These are phyloP conservation scores for Lobosporangium transversale DNA, from an alignment of 192 early-diverging fungal species.

Conservation along the genomic window DNA sequence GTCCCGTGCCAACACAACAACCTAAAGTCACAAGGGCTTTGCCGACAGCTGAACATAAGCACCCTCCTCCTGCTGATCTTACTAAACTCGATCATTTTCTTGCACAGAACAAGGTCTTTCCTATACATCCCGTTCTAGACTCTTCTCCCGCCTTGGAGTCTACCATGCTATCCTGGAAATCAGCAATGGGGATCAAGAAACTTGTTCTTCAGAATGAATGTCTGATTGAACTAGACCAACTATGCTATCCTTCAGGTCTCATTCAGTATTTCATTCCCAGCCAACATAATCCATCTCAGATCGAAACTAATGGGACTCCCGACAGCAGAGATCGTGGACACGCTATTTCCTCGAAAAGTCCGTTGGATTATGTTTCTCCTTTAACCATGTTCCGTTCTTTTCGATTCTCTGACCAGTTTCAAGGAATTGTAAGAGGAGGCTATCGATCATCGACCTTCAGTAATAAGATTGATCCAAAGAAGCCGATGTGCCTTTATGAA, in stretches of 20 bases:
- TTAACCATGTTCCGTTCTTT: constrained; percentile 35
- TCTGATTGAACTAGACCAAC: constrained; percentile 14
- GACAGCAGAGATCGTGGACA: too few species aligned
- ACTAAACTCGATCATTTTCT: constrained; percentile 21
- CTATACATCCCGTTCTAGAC: neutral
- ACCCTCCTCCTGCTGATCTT: neutral
- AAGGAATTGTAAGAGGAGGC: constrained; percentile 3
- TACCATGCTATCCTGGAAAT: constrained; percentile 1
- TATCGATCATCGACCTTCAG: constrained; percentile 41
- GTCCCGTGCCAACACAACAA: neutral
- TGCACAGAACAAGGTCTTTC: neutral
- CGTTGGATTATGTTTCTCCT: constrained; percentile 22
- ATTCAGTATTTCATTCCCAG: constrained; percentile 10
- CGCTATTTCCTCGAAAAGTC: too few species aligned
- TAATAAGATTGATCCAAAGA: constrained; percentile 40
- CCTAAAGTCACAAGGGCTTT: neutral
- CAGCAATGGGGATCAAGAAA: constrained; percentile 5
- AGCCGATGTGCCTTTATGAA: constrained; percentile 44
- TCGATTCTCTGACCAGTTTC: constrained; percentile 25
- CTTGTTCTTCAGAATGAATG: neutral
- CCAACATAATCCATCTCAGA: neutral
- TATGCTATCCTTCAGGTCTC: constrained; percentile 21
- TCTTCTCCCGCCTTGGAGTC: neutral
- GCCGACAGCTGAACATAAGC: neutral
- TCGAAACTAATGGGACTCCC: neutral